Conservation (phyloP, 1,139 yeast species). For the Starmera stellimalicola region DNA sequence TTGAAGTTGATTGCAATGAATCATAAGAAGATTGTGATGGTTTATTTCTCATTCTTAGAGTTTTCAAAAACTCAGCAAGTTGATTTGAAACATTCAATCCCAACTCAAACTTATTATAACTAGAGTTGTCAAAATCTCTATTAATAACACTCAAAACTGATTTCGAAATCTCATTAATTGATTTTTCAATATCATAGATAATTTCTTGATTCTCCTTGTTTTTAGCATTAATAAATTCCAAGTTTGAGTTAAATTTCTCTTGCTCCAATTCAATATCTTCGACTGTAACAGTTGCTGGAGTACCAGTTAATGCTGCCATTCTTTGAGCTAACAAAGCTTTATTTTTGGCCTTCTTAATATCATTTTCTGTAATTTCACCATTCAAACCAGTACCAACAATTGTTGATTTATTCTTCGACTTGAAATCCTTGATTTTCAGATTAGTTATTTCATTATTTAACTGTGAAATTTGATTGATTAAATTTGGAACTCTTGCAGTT, state of each 20-base stretch:
- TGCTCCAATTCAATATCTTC: conserved; percentile 48
- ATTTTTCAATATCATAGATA: conserved; percentile 62
- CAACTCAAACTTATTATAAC: conserved; percentile 61
- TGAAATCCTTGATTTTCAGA: conserved; percentile 55
- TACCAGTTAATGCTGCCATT: conserved; percentile 90
- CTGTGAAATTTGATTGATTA: conserved; percentile 50
- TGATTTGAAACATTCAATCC: conserved; percentile 71
- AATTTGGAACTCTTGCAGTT: conserved; percentile 59
- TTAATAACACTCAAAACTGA: conserved; percentile 43
- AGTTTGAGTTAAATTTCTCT: conserved; percentile 43
- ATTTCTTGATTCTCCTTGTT: conserved; percentile 44
- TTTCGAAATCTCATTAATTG: conserved; percentile 63
- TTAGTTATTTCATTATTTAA: conserved; percentile 64
- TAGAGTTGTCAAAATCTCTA: conserved; percentile 45
- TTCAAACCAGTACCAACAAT: conserved; percentile 77
- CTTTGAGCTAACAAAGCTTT: conserved; percentile 71
- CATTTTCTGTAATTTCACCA: conserved; percentile 76
- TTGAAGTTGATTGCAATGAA: conserved; percentile 3
- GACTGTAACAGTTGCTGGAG: conserved; percentile 38
- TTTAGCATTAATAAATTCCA: conserved; percentile 46
- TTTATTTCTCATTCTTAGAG: conserved; percentile 28
- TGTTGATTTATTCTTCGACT: conserved; percentile 56
- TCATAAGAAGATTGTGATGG: conserved; percentile 5
- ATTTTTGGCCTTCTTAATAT: conserved; percentile 67
- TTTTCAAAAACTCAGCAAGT: conserved; percentile 55